Conservation (phyloP, 139 green algal genomes). For the Dunaliella sp. region DNA sequence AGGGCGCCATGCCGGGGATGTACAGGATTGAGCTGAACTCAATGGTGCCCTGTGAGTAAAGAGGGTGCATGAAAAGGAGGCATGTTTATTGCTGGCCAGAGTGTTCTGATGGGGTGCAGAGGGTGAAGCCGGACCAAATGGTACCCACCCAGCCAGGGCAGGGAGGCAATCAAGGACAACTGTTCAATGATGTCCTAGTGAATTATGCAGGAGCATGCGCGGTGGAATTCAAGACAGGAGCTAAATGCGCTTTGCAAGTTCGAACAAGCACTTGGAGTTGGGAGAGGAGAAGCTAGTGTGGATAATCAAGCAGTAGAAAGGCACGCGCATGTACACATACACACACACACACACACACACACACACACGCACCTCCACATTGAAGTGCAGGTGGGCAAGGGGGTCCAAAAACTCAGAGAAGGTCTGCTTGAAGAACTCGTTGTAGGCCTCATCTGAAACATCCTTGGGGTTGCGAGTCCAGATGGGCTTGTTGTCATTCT, state of each 20-base stretch:
- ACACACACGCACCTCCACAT: conserved; percentile 65
- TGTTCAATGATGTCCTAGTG: too few species aligned
- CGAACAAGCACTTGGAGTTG: too few species aligned
- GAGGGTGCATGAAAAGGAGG: background rate
- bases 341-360: too few species aligned
- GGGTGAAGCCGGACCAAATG: background rate
- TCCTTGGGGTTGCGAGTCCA: conserved; percentile 85
- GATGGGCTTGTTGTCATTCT: conserved; percentile 98
- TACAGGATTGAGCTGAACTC: conserved; percentile 96
- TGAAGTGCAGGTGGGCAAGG: conserved; percentile 80
- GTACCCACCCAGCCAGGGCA: background rate
- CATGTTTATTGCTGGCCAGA: background rate
- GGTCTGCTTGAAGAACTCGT: conserved; percentile 91
- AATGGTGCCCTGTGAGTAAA: conserved; percentile 72
- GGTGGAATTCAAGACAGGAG: too few species aligned
- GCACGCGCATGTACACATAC: too few species aligned
- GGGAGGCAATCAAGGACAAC: too few species aligned
- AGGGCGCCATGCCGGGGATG: conserved; percentile 95
- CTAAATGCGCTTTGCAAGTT: too few species aligned
- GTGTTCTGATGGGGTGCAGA: too few species aligned
- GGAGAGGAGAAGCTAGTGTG: too few species aligned
- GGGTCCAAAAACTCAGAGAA: conserved; percentile 82
- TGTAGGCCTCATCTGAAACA: conserved; percentile 87
- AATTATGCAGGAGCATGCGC: too few species aligned
- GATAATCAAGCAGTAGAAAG: too few species aligned